These are phyloP conservation scores for Solanum dulcamara DNA, from an alignment of 257 asterid genomes.

Conservation along the genomic window DNA sequence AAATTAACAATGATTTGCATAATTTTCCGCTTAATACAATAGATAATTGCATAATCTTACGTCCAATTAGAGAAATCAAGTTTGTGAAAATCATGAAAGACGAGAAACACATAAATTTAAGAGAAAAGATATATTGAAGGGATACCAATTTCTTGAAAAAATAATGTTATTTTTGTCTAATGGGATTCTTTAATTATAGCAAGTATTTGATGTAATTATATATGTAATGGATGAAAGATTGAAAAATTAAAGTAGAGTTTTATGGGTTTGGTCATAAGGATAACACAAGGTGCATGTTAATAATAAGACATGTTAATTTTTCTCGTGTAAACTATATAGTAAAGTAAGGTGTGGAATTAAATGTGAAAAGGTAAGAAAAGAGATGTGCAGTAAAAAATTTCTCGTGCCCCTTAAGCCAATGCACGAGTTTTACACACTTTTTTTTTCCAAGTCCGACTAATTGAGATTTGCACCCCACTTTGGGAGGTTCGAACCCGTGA, in stretches of 20 bases:
- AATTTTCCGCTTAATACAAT: background rate
- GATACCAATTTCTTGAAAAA: background rate
- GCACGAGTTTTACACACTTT: background rate
- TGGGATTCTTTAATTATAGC: background rate
- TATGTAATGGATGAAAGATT: background rate
- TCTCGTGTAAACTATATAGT: background rate
- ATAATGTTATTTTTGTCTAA: background rate
- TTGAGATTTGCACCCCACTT: too few relatives aligned
- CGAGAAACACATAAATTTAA: too few relatives aligned
- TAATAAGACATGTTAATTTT: background rate
- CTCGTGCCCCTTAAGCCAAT: background rate
- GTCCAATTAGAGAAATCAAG: background rate
- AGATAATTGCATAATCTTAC: background rate
- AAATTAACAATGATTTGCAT: conserved; percentile 6
- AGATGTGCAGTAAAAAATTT: background rate
- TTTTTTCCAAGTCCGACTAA: background rate
- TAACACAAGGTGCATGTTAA: background rate
- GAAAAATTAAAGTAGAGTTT: background rate
- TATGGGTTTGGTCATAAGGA: background rate
- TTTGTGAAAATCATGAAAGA: background rate
- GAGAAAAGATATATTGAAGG: too few relatives aligned
- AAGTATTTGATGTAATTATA: background rate
- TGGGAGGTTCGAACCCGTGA: too few relatives aligned
- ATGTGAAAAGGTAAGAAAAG: background rate
- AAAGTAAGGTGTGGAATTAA: background rate